Conservation (phyloP, 2,329 filamentous ascomycete species). For the Colletotrichum destructivum region DNA sequence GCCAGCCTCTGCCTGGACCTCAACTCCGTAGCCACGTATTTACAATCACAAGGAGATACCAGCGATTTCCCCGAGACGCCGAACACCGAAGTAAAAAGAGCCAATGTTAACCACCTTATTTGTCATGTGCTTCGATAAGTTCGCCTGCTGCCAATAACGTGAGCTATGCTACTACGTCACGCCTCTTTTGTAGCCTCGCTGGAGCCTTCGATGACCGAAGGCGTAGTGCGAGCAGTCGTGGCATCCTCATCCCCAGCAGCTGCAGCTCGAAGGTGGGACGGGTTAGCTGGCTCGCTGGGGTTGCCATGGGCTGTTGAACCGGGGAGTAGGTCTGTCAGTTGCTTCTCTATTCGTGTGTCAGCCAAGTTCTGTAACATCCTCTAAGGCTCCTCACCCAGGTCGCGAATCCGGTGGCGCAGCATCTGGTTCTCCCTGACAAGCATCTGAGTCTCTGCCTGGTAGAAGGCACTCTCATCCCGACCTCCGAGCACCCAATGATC, state of each 20-base stretch:
- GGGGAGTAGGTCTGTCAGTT: conserved; percentile 62
- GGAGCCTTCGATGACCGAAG: conserved; percentile 4
- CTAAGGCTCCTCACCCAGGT: conserved; percentile 71
- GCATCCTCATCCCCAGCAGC: conserved; percentile 59
- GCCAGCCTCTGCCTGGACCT: conserved; percentile 3
- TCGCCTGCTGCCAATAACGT: not conserved
- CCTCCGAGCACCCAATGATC: conserved; percentile 74
- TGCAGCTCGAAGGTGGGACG: conserved; percentile 65
- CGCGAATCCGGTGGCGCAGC: conserved; percentile 81
- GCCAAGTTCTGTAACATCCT: not conserved
- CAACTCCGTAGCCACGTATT: conserved; percentile 19
- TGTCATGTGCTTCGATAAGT: not conserved
- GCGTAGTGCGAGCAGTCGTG: conserved; percentile 20
- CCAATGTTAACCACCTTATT: not conserved
- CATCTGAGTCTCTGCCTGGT: conserved; percentile 86
- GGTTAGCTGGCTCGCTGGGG: conserved; percentile 64
- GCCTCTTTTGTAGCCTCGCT: conserved; percentile 21
- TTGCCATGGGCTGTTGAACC: conserved; percentile 47
- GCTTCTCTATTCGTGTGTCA: conserved; percentile 61
- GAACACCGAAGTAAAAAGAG: conserved; percentile 10
- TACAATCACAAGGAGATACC: conserved; percentile 5
- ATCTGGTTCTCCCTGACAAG: conserved; percentile 86
- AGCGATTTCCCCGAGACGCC: conserved; percentile 5
- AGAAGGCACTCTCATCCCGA: conserved; percentile 83
- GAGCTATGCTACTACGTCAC: conserved; percentile 1